A percentile compares a stretch with the other conserved stretches of the same genome.
phyloP scores from a whole-genome alignment of 805 yeast species.

The Metschnikowia kunwiensis region DNA sequence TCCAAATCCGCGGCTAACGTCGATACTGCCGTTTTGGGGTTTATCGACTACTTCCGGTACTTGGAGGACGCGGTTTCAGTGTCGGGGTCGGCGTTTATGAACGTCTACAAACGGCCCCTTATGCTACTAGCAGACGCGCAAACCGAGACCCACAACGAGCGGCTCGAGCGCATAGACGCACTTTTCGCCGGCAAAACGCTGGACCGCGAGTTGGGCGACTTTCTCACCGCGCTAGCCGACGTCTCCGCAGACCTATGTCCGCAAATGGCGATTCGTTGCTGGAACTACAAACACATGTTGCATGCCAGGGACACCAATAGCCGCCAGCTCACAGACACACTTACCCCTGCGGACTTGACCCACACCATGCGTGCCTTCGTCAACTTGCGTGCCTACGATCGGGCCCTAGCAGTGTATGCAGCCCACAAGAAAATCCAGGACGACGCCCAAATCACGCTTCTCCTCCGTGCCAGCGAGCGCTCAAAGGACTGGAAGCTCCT shows the following conservation, averaged over 20 bases:
- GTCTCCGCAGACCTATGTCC: conserved; percentile 8
- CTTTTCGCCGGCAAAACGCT: neutral
- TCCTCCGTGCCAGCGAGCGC: conserved; percentile 46
- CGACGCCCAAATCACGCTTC: conserved; percentile 46
- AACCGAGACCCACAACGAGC: neutral
- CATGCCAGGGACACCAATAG: neutral
- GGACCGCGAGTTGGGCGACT: conserved; percentile 1
- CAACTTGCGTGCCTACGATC: conserved; percentile 20
- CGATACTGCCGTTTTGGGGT: neutral
- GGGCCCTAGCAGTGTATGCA: conserved; percentile 30
- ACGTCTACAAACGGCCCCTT: conserved; percentile 6
- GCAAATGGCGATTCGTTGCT: conserved; percentile 12
- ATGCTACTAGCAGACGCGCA: neutral
- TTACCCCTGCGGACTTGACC: conserved; percentile 25
- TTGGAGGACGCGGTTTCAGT: conserved; percentile 4
- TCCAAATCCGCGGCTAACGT: neutral
- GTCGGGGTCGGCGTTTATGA: neutral
- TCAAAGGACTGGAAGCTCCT: conserved; percentile 51
- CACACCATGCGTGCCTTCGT: conserved; percentile 30
- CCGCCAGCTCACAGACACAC: conserved; percentile 1
- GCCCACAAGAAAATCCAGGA: conserved; percentile 39
- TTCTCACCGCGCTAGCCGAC: conserved; percentile 6
- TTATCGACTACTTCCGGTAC: neutral
- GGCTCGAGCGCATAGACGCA: conserved; percentile 1
- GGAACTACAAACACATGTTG: conserved; percentile 21